Base-by-base conservation (phyloP, 164 flowering plant species). In the Magnolia changhungtana region DNA sequence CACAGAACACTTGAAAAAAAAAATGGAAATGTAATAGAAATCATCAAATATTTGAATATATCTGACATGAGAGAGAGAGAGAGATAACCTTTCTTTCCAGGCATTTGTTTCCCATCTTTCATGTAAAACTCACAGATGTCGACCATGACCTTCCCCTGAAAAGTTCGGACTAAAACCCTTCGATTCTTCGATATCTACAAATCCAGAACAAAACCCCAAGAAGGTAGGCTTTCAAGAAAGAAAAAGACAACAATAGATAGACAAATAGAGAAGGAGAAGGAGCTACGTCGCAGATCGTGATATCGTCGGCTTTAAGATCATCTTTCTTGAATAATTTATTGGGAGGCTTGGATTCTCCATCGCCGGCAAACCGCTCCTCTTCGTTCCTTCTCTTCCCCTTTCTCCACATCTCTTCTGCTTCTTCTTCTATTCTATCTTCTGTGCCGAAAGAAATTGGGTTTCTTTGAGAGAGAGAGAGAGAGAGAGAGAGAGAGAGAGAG, bases 41-140 rank as follows among this genome's bases (percentile, higher is more conserved):
- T n/a, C n/a, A n/a, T n/a, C n/a, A n/a, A n/a, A n/a, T n/a, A n/a
- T n/a, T n/a, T n/a, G n/a, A n/a, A n/a, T n/a, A n/a, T n/a, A n/a
- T n/a, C n/a, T n/a, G n/a, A n/a, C n/a, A n/a, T n/a, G n/a, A n/a
- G n/a, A n/a, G n/a, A n/a, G n/a, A n/a, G n/a, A n/a, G n/a, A n/a
- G n/a, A n/a, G n/a, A n/a, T n/a, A n/a, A n/a, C n/a, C n/a, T n/a
- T n/a, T n/a, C n/a, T n/a, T n/a, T n/a, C n/a, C n/a, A n/a, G n/a
- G n/a, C n/a, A n/a, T n/a, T n/a, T 82, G 75, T 81, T 90, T 89
- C 58, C 98, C 98, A 49, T 91, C 97, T 76, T 92, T 92, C 75
- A 69, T 72, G 76, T 89, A 92, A 71, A 89, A 92, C 81, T 95
- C 98, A 7, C 98, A 90, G 73, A 95, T 90, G 73, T 95, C 98